Percentiles rank a stretch among this genome's conserved stretches.
Evolutionary conservation across 345 rosid species (phyloP).

Genomic region (Odontarrhena argentea): DNA sequence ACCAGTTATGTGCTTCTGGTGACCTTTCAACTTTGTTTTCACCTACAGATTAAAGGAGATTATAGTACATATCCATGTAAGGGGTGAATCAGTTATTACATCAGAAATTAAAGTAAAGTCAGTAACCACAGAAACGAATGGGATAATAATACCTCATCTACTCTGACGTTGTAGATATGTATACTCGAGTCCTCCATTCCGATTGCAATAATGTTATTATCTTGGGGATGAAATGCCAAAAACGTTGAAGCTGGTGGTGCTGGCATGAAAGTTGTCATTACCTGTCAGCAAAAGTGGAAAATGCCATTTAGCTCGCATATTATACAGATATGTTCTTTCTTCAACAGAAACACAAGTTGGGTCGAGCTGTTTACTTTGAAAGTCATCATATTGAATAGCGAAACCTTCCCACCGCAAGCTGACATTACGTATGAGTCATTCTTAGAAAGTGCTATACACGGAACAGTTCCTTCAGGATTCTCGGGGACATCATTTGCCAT

Average conservation of each 20-base stretch:
- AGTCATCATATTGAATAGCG: conserved; percentile 63
- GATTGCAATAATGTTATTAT: conserved; percentile 59
- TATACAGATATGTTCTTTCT: neutral
- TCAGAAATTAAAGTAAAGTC: neutral
- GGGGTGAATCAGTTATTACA: conserved; percentile 11
- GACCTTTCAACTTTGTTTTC: conserved; percentile 73
- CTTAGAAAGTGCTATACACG: conserved; percentile 61
- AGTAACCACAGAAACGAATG: neutral
- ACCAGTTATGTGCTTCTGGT: conserved; percentile 71
- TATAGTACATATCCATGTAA: neutral
- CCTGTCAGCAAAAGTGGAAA: conserved; percentile 40
- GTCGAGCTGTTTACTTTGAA: conserved; percentile 45
- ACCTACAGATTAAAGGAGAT: conserved; percentile 47
- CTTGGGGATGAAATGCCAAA: conserved; percentile 61
- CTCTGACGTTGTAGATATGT: conserved; percentile 58
- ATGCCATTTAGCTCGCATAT: conserved; percentile 13
- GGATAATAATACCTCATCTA: conserved; percentile 48
- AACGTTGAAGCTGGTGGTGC: conserved; percentile 63
- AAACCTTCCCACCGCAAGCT: conserved; percentile 60
- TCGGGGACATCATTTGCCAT: conserved; percentile 78
- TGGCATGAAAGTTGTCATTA: conserved; percentile 62
- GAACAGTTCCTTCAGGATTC: conserved; percentile 54
- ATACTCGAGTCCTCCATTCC: conserved; percentile 63
- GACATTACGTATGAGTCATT: conserved; percentile 67
- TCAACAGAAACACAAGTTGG: neutral